Conservation (phyloP, 768 basidiomycete genomes). For the Psilocybe subaeruginosa region DNA sequence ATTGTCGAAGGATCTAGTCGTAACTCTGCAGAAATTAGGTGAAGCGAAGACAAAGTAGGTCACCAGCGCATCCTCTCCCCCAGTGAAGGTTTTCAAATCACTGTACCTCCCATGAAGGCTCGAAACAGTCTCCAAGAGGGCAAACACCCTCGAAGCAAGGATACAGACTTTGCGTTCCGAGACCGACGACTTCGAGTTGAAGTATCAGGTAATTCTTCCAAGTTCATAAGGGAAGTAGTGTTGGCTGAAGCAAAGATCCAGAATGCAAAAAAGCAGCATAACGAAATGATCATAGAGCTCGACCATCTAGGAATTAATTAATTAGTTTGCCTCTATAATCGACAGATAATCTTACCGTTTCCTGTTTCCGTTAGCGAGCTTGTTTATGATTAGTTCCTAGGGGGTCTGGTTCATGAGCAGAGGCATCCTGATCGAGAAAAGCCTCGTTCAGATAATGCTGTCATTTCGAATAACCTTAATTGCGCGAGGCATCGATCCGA, state of each 20-base stretch:
- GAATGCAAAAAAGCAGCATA: slow-evolving; percentile 25
- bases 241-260: slow-evolving; percentile 10
- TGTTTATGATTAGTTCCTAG: neutral
- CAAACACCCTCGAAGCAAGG: slow-evolving; percentile 18
- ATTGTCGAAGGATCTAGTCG: slow-evolving; percentile 23
- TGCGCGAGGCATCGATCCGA: neutral
- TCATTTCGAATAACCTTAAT: neutral
- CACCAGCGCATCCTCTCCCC: neutral
- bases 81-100: neutral
- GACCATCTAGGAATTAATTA: slow-evolving; percentile 24
- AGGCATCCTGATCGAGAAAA: neutral
- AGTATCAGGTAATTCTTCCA: slow-evolving; percentile 18
- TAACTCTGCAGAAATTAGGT: slow-evolving; percentile 24
- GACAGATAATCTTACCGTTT: neutral
- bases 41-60: slow-evolving; percentile 31
- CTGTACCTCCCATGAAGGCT: slow-evolving; percentile 12
- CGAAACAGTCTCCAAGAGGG: slow-evolving; percentile 17
- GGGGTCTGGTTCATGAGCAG: neutral
- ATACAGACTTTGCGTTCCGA: slow-evolving; percentile 20
- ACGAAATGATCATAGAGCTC: slow-evolving; percentile 28
- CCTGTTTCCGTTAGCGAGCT: neutral
- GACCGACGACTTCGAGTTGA: slow-evolving; percentile 21
- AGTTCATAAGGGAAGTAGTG: neutral
- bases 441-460: neutral
- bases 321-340: neutral